Evolutionary conservation across 2,329 filamentous ascomycete genomes (phyloP).

Genomic region (Pseudogymnoascus sp.): DNA sequence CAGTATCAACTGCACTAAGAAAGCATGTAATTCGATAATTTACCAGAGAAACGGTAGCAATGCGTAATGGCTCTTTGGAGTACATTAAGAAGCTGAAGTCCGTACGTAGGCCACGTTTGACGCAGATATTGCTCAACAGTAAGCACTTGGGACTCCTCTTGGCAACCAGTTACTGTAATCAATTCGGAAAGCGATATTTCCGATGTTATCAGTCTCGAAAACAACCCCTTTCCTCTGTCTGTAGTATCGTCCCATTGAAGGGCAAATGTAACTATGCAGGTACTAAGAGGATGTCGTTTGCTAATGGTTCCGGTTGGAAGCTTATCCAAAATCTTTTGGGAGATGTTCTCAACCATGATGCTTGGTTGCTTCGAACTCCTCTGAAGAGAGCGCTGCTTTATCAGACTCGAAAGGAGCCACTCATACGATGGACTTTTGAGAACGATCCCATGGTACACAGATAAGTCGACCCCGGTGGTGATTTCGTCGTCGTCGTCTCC

Average conservation of each 20-base stretch:
- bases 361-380: neutral
- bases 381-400: slow-evolving; percentile 12
- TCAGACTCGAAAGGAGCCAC: slow-evolving; percentile 15
- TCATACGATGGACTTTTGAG: slow-evolving; percentile 16
- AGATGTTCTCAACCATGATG: slow-evolving; percentile 9
- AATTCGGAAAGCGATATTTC: neutral
- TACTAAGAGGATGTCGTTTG: slow-evolving; percentile 7
- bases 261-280: slow-evolving; percentile 9
- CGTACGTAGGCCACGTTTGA: neutral
- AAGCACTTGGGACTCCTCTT: neutral
- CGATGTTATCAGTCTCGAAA: neutral
- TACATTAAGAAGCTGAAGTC: neutral
- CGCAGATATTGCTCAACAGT: neutral
- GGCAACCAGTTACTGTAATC: neutral
- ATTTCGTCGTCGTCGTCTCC: slow-evolving; percentile 15
- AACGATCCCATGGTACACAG: slow-evolving; percentile 13
- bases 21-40: neutral
- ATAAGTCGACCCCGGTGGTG: slow-evolving; percentile 2
- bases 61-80: neutral
- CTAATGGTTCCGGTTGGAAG: slow-evolving; percentile 16
- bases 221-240: neutral
- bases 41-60: no score
- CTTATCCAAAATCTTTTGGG: slow-evolving; percentile 12
- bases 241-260: neutral
- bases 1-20: neutral